phyloP scores from a whole-genome alignment of 2,329 filamentous ascomycete species.

The Aspergillus amoenus region DNA sequence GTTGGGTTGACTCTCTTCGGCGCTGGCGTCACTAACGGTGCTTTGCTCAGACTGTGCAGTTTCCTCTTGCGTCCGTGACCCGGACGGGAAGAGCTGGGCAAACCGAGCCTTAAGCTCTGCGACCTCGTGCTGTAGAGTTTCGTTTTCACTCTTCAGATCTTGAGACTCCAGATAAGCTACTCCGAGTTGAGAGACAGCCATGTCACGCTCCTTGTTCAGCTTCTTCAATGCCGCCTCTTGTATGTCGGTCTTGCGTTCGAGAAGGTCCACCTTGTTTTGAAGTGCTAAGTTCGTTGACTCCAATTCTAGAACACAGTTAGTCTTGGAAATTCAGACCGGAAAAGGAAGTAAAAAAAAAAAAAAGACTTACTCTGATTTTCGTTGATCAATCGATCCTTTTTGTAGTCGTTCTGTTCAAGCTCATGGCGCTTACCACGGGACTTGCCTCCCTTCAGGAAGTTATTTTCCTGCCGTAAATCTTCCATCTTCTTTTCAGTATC shows the following conservation, averaged over 20 bases:
- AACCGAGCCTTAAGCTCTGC: conserved; percentile 38
- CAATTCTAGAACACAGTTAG: conserved; percentile 40
- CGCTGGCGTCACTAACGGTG: conserved; percentile 24
- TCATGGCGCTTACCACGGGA: conserved; percentile 28
- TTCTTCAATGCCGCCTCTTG: conserved; percentile 56
- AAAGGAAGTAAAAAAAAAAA: not conserved
- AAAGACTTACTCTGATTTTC: conserved; percentile 41
- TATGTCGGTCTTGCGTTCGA: conserved; percentile 55
- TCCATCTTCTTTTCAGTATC: conserved; percentile 51
- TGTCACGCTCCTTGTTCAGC: conserved; percentile 57
- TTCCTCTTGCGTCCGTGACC: conserved; percentile 28
- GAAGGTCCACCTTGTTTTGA: conserved; percentile 55
- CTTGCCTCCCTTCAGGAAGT: conserved; percentile 48
- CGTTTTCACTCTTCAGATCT: conserved; percentile 43
- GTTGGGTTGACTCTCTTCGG: conserved; percentile 32
- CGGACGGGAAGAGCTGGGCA: conserved; percentile 22
- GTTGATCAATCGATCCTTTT: conserved; percentile 30
- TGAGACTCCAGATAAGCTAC: conserved; percentile 56
- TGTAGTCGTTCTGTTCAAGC: conserved; percentile 48
- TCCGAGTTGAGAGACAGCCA: conserved; percentile 57
- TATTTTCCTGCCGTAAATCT: conserved; percentile 54
- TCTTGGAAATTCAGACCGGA: not conserved
- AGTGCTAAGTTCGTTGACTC: conserved; percentile 55
- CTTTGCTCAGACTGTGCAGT: conserved; percentile 28
- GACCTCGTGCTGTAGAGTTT: conserved; percentile 38